Evolutionary conservation across 2,329 filamentous ascomycete genomes (phyloP), one percentile per base, ranked within the genome.

Genomic region (Cordyceps farinosa): DNA sequence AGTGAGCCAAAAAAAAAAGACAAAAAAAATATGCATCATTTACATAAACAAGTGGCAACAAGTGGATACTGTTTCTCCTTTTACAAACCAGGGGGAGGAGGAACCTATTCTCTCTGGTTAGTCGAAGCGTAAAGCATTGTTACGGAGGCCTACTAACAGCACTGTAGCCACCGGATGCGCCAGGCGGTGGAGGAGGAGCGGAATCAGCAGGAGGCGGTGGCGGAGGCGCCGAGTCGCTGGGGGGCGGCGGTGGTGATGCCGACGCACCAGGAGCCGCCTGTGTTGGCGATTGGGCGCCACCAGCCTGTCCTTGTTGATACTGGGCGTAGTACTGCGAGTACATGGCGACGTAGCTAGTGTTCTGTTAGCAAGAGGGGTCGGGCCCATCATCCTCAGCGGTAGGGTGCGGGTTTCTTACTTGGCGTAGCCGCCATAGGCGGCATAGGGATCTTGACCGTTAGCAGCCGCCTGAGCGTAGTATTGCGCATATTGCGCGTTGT

Each of bases 391-490:
- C 9, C n/a, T 53, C 44, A 44, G 36, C 15, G 55, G 7, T 8
- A 11, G 8, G 13, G n/a, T 11, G 47, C 7, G 38, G 69, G 2
- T 22, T 22, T 73, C 80, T 72, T 83, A 91, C 78, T 89, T 90
- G 69, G 88, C 85, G 76, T 95, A 97, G 61, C 94, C 94, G 66
- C 94, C 94, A 69, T 95, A 97, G 9, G 90, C 87, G 48, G 92
- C 92, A 74, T 97, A 97, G 0, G 93, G 94, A 71, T 97, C 92
- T 66, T 84, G 80, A 61, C 82, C 81, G 66, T 82, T 63, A 57
- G 61, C 61, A 38, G 57, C 56, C 29, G 57, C 58, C 45, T 64
- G 63, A 8, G 52, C 83, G 66, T 93, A 94, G 75, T 96, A 95
- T 73, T 92, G 89, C 3, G 90, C 89, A 74, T 96, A 96, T 71